Conservation (phyloP, 1,139 yeast genomes). For the Pichia kudriavzevii region DNA sequence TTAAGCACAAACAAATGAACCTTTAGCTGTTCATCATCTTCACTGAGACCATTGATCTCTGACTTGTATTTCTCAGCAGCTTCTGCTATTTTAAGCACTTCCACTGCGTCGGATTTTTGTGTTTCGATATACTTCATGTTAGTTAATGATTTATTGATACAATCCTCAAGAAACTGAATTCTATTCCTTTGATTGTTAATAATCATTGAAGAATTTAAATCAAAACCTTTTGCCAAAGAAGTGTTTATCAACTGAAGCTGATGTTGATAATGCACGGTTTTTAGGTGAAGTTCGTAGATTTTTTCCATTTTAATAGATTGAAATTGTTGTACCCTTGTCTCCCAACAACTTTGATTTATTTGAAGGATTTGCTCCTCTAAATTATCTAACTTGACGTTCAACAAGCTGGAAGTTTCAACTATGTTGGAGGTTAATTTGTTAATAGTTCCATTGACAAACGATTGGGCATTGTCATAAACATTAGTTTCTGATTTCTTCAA, state of each 20-base stretch:
- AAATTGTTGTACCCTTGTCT: neutral
- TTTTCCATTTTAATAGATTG: conserved; percentile 1
- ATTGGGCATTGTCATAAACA: neutral
- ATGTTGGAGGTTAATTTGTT: neutral
- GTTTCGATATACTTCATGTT: conserved; percentile 8
- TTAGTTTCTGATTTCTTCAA: conserved; percentile 1
- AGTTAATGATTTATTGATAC: conserved; percentile 5
- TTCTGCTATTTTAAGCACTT: conserved; percentile 9
- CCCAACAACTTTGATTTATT: no score
- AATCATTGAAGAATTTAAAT: conserved; percentile 3
- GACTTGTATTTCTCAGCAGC: conserved; percentile 2
- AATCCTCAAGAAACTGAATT: conserved; percentile 8
- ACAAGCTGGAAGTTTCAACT: neutral
- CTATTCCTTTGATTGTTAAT: conserved; percentile 10
- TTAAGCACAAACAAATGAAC: conserved; percentile 9
- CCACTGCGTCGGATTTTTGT: conserved; percentile 13
- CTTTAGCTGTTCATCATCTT: conserved; percentile 2
- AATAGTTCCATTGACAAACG: neutral
- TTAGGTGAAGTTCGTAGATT: conserved; percentile 4
- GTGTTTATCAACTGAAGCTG: conserved; percentile 11
- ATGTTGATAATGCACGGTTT: conserved; percentile 1
- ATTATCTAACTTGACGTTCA: neutral
- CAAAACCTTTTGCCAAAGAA: conserved; percentile 5
- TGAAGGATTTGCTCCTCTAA: neutral
- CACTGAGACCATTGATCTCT: neutral